Conservation (phyloP, 768 basidiomycete species). For the Mycena capillaripes region DNA sequence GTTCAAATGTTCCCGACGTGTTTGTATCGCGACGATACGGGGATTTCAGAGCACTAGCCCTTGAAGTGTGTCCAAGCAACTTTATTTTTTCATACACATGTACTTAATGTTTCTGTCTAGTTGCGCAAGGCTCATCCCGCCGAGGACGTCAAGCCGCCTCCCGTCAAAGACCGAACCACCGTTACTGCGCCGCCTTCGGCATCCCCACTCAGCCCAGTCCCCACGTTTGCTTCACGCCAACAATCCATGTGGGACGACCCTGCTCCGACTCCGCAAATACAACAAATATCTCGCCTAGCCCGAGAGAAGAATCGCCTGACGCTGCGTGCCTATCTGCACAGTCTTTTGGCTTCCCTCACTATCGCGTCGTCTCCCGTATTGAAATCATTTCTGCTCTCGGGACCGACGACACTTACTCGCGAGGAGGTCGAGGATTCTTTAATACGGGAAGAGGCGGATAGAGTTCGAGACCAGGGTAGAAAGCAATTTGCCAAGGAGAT, state of each 20-base stretch:
- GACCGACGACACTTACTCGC: conserved; percentile 74
- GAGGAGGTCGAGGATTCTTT: conserved; percentile 86
- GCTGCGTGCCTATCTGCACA: conserved; percentile 91
- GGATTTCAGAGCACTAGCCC: conserved; percentile 91
- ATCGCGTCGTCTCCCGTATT: conserved; percentile 92
- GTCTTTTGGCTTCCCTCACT: conserved; percentile 75
- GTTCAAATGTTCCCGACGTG: conserved; percentile 79
- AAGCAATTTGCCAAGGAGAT: conserved; percentile 91
- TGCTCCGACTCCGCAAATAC: conserved; percentile 39
- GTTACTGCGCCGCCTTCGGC: conserved; percentile 62
- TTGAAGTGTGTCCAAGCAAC: conserved; percentile 69
- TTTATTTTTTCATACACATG: neutral
- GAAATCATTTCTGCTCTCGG: conserved; percentile 85
- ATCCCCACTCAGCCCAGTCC: conserved; percentile 47
- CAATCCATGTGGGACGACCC: conserved; percentile 36
- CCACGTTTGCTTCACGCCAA: conserved; percentile 38
- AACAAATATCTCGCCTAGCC: conserved; percentile 66
- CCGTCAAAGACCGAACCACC: conserved; percentile 88
- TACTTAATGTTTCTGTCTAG: conserved; percentile 55
- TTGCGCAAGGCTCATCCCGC: conserved; percentile 90
- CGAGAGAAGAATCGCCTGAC: conserved; percentile 97
- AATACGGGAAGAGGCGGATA: conserved; percentile 90
- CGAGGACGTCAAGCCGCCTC: conserved; percentile 84
- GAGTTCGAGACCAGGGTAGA: conserved; percentile 87
- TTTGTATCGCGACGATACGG: conserved; percentile 95